phyloP scores from a whole-genome alignment of 2,329 filamentous ascomycete genomes.

The Paradendryphiella salina region DNA sequence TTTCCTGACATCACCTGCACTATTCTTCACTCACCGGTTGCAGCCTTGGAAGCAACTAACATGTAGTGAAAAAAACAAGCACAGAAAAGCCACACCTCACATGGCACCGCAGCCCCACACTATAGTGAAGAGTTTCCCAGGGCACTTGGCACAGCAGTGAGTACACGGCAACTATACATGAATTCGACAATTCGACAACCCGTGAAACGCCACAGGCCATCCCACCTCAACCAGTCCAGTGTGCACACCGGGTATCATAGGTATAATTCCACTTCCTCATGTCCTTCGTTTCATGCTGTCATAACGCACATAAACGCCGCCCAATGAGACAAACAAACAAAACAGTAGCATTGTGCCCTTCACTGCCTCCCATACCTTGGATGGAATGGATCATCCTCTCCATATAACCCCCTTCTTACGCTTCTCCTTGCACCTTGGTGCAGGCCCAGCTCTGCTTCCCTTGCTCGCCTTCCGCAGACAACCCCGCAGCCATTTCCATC shows the following conservation, averaged over 20 bases:
- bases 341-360: slow-evolving; percentile 1
- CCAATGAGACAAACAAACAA: slow-evolving; percentile 14
- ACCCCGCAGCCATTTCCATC: slow-evolving; percentile 26
- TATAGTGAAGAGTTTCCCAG: not conserved
- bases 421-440: slow-evolving; percentile 12
- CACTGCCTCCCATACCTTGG: not conserved
- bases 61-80: too few relatives aligned
- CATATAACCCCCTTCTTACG: not conserved
- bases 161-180: not conserved
- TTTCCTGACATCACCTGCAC: not conserved
- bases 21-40: too few relatives aligned
- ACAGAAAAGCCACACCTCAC: not conserved
- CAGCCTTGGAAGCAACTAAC: too few relatives aligned
- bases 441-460: slow-evolving; percentile 32
- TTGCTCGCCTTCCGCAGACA: slow-evolving; percentile 14
- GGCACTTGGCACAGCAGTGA: not conserved
- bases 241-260: slow-evolving; percentile 13
- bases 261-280: slow-evolving; percentile 14
- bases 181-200: slow-evolving; percentile 1
- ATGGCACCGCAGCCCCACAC: not conserved
- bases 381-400: not conserved
- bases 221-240: slow-evolving; percentile 5
- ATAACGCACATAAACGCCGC: slow-evolving; percentile 20
- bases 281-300: slow-evolving; percentile 6
- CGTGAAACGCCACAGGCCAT: slow-evolving; percentile 10